Evolutionary conservation across 1,139 yeast species (phyloP), one percentile per base, ranked within the genome.

Genomic region (Arxiozyma telluris): DNA sequence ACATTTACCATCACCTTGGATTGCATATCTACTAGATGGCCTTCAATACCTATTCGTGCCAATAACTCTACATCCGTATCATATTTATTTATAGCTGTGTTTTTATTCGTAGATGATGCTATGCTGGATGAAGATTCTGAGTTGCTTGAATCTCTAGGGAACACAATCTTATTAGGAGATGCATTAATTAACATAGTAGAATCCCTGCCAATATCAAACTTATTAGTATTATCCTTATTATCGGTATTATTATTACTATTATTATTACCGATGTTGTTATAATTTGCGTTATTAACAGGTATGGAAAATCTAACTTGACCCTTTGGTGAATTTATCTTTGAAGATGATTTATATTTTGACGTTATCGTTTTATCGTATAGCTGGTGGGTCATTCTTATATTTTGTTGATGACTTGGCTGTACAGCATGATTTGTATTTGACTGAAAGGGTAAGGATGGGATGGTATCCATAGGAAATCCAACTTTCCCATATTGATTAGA

Each of bases 1-100:
- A 65, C 70, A 47, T 62, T 64, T 3, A 66, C 58, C 59, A 64
- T 62, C 15, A 65, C 59, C 50, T 66, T 65, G 1, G 66, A 60
- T n/a, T 63, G 59, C 58, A 68, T 61, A 51, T 65, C 65, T 4
- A 66, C 65, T 22, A 69, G 58, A 45, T 66, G 64, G 17, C 61
- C 61, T 23, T 55, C 34, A 17, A 50, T 41, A 20, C 30, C 42
- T 9, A 38, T 27, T 22, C 42, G 43, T 9, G 18, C 47, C 30
- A 21, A 21, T 21, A 22, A 7, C 21, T 47, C 23, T n/a, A 44
- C n/a, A 23, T 27, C 27, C 48, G 8, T 17, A 3, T 17, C 41
- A 7, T 17, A 9, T 27, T 22, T 42, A 17, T 51, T 51, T 18
- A 42, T 41, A 50, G n/a, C 4, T 3, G 17, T 18, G 49, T 49